A percentile compares a stretch with the other conserved stretches of the same genome.
phyloP scores from a whole-genome alignment of 805 yeast genomes.

The Pichia sporocuriosa region DNA sequence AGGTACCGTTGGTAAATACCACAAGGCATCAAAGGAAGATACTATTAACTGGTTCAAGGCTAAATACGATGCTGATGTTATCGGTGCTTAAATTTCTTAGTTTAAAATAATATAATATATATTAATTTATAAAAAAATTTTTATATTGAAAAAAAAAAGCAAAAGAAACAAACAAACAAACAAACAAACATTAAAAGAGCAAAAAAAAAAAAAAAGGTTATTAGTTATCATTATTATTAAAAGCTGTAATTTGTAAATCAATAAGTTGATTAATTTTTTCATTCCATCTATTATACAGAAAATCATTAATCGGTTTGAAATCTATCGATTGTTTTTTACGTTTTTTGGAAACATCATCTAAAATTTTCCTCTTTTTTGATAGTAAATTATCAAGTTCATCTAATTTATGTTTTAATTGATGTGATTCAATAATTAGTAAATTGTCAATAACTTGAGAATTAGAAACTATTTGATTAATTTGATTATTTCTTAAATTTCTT shows the following conservation, averaged over 20 bases:
- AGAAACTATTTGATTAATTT: no score
- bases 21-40: constrained; percentile 89
- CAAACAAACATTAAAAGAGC: not conserved
- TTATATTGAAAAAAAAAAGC: not conserved
- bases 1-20: constrained; percentile 83
- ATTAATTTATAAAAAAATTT: not conserved
- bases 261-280: constrained; percentile 37
- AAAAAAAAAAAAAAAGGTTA: no score
- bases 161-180: not conserved
- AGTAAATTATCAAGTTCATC: no score
- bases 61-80: constrained; percentile 98
- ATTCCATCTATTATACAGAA: constrained; percentile 44
- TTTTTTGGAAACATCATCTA: constrained; percentile 36
- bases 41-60: constrained; percentile 98
- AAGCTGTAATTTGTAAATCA: no score
- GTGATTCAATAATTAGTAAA: not conserved
- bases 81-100: constrained; percentile 53
- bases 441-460: no score
- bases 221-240: no score
- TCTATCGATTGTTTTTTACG: constrained; percentile 40
- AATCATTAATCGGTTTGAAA: constrained; percentile 38
- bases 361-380: constrained; percentile 34
- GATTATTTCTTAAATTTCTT: constrained; percentile 8
- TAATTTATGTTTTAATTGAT: constrained; percentile 13
- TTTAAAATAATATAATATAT: no score